Evolutionary conservation across 2,329 filamentous ascomycete species (phyloP), one percentile per base, ranked within the genome.

Genomic region (Xylaria sp.): DNA sequence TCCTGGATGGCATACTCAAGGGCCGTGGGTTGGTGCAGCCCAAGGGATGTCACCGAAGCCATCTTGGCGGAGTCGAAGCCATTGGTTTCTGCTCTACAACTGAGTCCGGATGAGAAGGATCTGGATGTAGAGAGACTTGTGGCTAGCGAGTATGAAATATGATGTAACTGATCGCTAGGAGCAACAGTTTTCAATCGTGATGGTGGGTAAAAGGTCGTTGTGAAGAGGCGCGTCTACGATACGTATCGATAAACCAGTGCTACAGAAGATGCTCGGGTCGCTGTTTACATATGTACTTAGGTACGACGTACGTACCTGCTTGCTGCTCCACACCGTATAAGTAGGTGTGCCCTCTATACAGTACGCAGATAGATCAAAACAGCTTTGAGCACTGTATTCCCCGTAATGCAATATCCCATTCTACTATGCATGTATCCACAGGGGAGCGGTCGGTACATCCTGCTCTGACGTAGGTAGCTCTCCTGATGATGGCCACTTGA

Each of bases 21-120:
- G 71, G 91, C 94, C 68, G 92, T 88, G 67, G 96, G 94, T 81
- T 92, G 90, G 83, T 98, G 95, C 76, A 97, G 85, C 79, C 96
- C 96, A 75, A 97, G 87, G 71, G 95, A 97, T 79, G 89, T 92
- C 81, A 97, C 89, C 77, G 92, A 90, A 73, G 95, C 95, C 96
- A 99, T 99, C 59, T 72, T 75, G 73, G 58, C 53, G 15, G 58
- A 44, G 31, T 47, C 49, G 31, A 53, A 71, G 69, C 73, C 73
- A 75, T 74, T 64, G 70, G 67, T 36, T 62, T 50, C 17, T 38
- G 15, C 15, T 33, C 51, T 65, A 10, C 27, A 44, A 47, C 15
- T 17, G 39, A 22, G 25, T 6, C 17, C 13, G 33, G 25, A 56
- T 20, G 25, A n/a, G n/a, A 7, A 47, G n/a, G 13, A n/a, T 20